These are phyloP conservation scores for Ogataea pilisensis DNA, from an alignment of 805 yeast genomes.

Conservation along the genomic window DNA sequence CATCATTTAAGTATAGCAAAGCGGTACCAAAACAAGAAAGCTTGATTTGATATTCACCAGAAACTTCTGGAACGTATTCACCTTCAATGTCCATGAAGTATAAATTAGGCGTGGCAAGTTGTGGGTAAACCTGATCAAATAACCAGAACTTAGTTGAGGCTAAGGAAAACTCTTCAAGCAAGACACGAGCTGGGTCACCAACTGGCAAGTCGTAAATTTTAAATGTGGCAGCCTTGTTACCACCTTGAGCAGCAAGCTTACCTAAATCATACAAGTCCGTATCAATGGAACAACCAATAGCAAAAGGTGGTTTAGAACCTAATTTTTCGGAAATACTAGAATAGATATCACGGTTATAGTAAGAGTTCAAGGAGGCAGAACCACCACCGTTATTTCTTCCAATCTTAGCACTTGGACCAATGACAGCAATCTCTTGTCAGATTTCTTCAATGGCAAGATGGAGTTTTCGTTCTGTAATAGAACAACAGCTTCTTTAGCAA, in stretches of 20 bases:
- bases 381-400: slow-evolving; percentile 57
- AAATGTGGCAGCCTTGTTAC: slow-evolving; percentile 21
- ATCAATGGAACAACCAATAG: slow-evolving; percentile 30
- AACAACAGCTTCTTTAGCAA: slow-evolving; percentile 52
- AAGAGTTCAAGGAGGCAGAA: slow-evolving; percentile 40
- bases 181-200: slow-evolving; percentile 13
- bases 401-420: slow-evolving; percentile 54
- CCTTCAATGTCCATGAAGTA: slow-evolving; percentile 45
- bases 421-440: slow-evolving; percentile 42
- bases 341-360: slow-evolving; percentile 7
- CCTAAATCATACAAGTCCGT: slow-evolving; percentile 7
- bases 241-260: slow-evolving; percentile 1
- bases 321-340: slow-evolving; percentile 11
- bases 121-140: slow-evolving; percentile 27
- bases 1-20: slow-evolving; percentile 47
- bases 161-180: slow-evolving; percentile 21
- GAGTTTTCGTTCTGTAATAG: slow-evolving; percentile 49
- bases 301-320: slow-evolving; percentile 22
- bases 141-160: slow-evolving; percentile 7
- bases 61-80: slow-evolving; percentile 40
- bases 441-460: slow-evolving; percentile 43
- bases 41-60: slow-evolving; percentile 50
- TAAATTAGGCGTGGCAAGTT: slow-evolving; percentile 15
- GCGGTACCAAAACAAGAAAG: slow-evolving; percentile 52
- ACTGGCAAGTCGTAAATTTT: slow-evolving; percentile 23